Evolutionary conservation across 2,329 filamentous ascomycete species (phyloP), one percentile per base, ranked within the genome.

Genomic region (Didymosphaeria variabile): DNA sequence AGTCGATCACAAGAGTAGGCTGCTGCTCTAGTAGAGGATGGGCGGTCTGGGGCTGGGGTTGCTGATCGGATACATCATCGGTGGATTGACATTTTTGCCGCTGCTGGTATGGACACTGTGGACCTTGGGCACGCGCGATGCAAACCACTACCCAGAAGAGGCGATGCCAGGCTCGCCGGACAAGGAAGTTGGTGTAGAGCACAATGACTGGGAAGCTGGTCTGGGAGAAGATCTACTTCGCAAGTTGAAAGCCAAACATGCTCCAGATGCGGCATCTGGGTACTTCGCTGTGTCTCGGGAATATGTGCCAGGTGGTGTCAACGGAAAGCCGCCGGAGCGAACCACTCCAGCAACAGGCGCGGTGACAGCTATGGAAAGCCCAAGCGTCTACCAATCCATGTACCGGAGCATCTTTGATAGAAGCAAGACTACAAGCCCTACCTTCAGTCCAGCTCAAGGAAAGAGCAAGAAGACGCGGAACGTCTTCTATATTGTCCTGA

Each of bases 361-460:
- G 59, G 90, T 91, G 17, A 88, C 95, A 47, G 88, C 90, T 36
- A 84, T 91, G 45, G 91, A 93, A 59, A 97, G 93, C 73, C 93
- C 91, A 59, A 97, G 94, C 77, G 94, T 99, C 40, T 98, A 98
- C 79, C 95, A 98, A 85, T 91, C 91, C 77, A 97, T 99, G 93
- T 99, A 99, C 80, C 86, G 93, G 75, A 97, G 91, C 77, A 90
- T 99, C 63, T 98, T 99, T 76, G 93, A 97, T 70, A 87, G 94
- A 36, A 79, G 76, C 65, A 81, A 79, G 72, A 94, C 90, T 72
- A 84, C 83, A 65, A 79, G 79, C 19, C 84, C 86, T 3, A 84
- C 81, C 2, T 80, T 88, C 40, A 86, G 88, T 51, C 81, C 81
- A 7, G 77, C 79, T 15, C 87, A 84, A 66, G 79, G 77, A 38